phyloP scores from a whole-genome alignment of 768 basidiomycete genomes.

The Termitomyces sp. region DNA sequence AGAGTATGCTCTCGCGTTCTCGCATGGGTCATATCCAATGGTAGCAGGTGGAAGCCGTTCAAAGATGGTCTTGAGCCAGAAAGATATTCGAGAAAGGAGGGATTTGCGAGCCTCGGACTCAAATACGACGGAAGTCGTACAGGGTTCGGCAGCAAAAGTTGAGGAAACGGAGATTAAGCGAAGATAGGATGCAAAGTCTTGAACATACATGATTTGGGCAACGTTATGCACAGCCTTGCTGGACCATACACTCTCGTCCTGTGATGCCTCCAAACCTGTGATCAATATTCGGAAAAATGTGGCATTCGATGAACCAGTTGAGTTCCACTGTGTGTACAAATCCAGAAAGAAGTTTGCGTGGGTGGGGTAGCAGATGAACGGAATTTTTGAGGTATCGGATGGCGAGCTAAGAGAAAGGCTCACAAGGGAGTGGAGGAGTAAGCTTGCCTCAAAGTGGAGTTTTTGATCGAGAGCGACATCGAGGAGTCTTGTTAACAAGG shows the following conservation, averaged over 20 bases:
- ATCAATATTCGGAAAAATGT: constrained; percentile 33
- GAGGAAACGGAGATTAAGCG: constrained; percentile 29
- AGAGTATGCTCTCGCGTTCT: background rate
- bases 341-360: constrained; percentile 48
- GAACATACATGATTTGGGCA: constrained; percentile 9
- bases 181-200: constrained; percentile 27
- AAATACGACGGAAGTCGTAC: background rate
- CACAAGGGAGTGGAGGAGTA: constrained; percentile 42
- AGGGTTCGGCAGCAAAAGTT: constrained; percentile 7
- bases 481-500: constrained; percentile 47
- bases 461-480: constrained; percentile 47
- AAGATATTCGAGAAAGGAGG: background rate
- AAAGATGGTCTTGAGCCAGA: constrained; percentile 10
- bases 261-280: constrained; percentile 23
- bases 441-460: constrained; percentile 41
- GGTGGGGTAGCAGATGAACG: constrained; percentile 40
- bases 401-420: constrained; percentile 32
- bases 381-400: constrained; percentile 18
- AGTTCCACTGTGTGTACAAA: constrained; percentile 40
- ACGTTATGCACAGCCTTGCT: constrained; percentile 41
- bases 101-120: background rate
- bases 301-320: constrained; percentile 21
- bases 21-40: background rate
- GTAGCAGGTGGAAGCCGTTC: background rate
- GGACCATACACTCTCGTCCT: constrained; percentile 33